These are phyloP conservation scores for Globisporangium megalacanthum DNA, from an alignment of 352 stramenopile species.

Conservation along the genomic window DNA sequence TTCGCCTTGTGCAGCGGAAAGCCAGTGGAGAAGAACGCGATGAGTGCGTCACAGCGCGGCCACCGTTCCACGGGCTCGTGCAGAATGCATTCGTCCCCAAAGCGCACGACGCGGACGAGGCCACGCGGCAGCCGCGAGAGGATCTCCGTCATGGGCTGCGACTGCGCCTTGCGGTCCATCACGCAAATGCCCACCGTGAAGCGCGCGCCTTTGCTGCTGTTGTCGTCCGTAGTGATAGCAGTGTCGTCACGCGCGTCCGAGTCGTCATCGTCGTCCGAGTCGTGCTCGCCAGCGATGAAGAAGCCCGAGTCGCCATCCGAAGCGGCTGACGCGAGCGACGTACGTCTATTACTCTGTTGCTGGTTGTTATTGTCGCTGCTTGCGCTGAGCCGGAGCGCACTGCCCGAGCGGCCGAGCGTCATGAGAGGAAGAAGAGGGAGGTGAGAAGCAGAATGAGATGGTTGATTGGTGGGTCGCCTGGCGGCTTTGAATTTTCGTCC, in stretches of 20 bases:
- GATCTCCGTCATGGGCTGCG: constrained; percentile 96
- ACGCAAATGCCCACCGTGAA: constrained; percentile 95
- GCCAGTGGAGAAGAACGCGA: constrained; percentile 97
- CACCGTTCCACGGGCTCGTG: constrained; percentile 90
- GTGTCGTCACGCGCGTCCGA: not conserved
- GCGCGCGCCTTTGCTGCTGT: not conserved
- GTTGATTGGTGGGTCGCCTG: constrained; percentile 1
- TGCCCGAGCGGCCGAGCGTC: constrained; percentile 11
- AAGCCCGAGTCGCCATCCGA: constrained; percentile 3
- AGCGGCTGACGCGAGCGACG: not conserved
- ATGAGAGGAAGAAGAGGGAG: not conserved
- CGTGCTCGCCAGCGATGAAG: constrained; percentile 15
- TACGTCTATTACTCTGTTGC: not conserved
- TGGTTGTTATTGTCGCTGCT: constrained; percentile 6
- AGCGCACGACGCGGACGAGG: constrained; percentile 96
- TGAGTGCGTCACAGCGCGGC: constrained; percentile 95
- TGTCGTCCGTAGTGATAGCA: not conserved
- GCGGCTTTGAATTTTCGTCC: no score
- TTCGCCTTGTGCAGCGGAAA: constrained; percentile 98
- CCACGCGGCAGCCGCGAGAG: constrained; percentile 81
- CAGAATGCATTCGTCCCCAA: constrained; percentile 96
- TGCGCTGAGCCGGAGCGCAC: constrained; percentile 9
- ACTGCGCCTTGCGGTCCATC: constrained; percentile 97
- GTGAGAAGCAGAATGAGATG: not conserved
- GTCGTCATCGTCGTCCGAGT: constrained; percentile 6